Conservation (phyloP, 2,329 filamentous ascomycete genomes). For the Pseudopyrenochaeta lycopersici region DNA sequence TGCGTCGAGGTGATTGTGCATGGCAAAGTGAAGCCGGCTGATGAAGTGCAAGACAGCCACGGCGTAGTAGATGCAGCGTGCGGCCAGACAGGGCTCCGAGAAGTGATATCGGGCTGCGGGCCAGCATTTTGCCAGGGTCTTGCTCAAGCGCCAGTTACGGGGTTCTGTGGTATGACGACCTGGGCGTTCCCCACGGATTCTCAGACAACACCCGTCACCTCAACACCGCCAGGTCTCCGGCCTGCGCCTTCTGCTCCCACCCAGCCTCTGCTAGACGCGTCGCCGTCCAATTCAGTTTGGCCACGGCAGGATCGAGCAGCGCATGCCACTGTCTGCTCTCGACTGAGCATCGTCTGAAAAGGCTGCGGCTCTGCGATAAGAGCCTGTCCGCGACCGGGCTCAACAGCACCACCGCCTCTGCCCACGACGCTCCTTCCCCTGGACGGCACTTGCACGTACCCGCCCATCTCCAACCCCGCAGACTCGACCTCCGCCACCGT, state of each 20-base stretch:
- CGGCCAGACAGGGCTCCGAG: constrained; percentile 13
- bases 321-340: constrained; percentile 29
- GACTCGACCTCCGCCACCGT: constrained; percentile 1
- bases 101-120: constrained; percentile 20
- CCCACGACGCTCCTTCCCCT: constrained; percentile 19
- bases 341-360: constrained; percentile 31
- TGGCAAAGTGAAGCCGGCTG: background rate
- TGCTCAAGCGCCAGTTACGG: constrained; percentile 22
- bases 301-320: constrained; percentile 46
- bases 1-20: background rate
- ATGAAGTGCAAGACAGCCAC: background rate
- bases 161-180: constrained; percentile 33
- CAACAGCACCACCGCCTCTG: constrained; percentile 19
- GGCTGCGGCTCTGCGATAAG: constrained; percentile 33
- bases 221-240: constrained; percentile 30
- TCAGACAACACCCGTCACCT: constrained; percentile 35
- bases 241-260: constrained; percentile 18
- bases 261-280: constrained; percentile 24
- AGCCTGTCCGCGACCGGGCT: constrained; percentile 27
- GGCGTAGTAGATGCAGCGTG: constrained; percentile 8
- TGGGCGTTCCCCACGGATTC: constrained; percentile 35
- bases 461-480: constrained; percentile 4
- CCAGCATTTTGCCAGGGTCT: constrained; percentile 22
- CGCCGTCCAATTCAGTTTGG: constrained; percentile 58
- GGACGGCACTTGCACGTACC: constrained; percentile 17